Evolutionary conservation across 228 moss, liverwort and hornwort species (phyloP).

Genomic region (Sphagnum fallax): DNA sequence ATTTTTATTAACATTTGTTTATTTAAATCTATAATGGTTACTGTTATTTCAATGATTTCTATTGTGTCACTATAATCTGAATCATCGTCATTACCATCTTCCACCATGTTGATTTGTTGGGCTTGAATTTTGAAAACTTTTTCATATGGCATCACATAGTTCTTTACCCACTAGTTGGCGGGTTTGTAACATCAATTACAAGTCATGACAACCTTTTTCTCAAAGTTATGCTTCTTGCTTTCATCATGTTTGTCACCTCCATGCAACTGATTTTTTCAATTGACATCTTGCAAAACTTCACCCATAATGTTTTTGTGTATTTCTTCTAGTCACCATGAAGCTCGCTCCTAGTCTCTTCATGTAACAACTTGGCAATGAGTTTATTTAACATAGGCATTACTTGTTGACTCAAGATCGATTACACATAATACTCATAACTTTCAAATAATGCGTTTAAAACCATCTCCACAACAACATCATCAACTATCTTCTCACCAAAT

Average conservation of each 20-base stretch:
- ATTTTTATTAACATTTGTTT: background rate
- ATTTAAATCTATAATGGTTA: background rate
- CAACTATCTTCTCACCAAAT: background rate
- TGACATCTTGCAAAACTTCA: background rate
- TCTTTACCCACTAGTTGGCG: background rate
- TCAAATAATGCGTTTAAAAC: background rate
- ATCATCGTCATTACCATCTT: background rate
- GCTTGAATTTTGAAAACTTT: background rate
- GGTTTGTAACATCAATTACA: background rate
- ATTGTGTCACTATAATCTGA: background rate
- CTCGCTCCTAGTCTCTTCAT: background rate
- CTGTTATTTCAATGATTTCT: background rate
- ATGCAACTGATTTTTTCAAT: background rate
- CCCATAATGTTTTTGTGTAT: background rate
- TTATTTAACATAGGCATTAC: background rate
- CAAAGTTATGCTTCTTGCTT: background rate
- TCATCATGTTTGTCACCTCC: background rate
- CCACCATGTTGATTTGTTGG: background rate
- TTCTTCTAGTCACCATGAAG: background rate
- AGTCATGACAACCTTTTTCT: background rate
- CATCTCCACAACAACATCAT: slow-evolving; percentile 1
- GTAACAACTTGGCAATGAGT: background rate
- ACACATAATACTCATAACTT: background rate
- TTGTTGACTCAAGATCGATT: background rate
- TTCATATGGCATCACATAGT: background rate